Conservation (phyloP, 2,329 filamentous ascomycete species). For the Incumbomyces lentus region DNA sequence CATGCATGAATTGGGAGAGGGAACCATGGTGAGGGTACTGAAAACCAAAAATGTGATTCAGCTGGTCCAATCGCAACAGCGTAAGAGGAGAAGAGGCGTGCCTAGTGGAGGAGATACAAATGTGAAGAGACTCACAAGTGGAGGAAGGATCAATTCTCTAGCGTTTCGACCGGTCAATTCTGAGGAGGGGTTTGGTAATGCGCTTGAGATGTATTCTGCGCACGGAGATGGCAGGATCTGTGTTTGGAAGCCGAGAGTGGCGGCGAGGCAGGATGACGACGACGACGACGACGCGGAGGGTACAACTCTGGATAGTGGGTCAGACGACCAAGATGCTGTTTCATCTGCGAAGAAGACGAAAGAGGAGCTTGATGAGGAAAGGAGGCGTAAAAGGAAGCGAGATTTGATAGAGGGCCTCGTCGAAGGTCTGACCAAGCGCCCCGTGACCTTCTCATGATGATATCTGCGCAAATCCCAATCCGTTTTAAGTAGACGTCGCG, state of each 20-base stretch:
- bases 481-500: too few relatives aligned
- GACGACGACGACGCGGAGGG: constrained; percentile 35
- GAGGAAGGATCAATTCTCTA: constrained; percentile 61
- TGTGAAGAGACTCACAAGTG: constrained; percentile 28
- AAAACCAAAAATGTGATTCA: constrained; percentile 46
- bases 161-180: constrained; percentile 57
- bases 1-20: constrained; percentile 68
- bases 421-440: constrained; percentile 60
- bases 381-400: constrained; percentile 55
- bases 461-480: too few relatives aligned
- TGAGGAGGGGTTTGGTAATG: constrained; percentile 44
- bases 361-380: constrained; percentile 24
- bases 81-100: constrained; percentile 12
- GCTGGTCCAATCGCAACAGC: constrained; percentile 34
- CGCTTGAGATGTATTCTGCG: constrained; percentile 65
- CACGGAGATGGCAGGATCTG: constrained; percentile 77
- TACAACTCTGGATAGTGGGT: constrained; percentile 33
- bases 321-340: constrained; percentile 29
- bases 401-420: constrained; percentile 73
- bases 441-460: constrained; percentile 50
- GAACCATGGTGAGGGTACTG: constrained; percentile 60
- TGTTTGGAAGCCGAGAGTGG: constrained; percentile 51
- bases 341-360: not conserved
- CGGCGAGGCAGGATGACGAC: not conserved
- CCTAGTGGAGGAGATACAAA: not conserved